Conservation (phyloP, 495 filamentous ascomycete genomes). For the Rostrohypoxylon terebratum region DNA sequence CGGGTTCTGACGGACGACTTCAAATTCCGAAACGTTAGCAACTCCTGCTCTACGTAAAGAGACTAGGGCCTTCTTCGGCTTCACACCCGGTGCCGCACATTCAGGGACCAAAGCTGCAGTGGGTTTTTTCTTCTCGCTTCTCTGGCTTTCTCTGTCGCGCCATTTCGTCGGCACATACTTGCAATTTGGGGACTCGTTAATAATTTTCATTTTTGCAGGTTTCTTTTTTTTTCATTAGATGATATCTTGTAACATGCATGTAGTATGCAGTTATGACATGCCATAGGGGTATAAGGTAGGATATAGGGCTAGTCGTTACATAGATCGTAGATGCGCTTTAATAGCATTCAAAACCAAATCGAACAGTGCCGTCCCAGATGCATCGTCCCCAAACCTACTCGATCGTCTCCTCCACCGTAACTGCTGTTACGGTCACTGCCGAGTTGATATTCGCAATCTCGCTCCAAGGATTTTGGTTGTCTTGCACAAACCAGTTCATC, state of each 20-base stretch:
- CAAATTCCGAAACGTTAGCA: slow-evolving; percentile 26
- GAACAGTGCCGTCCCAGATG: slow-evolving; percentile 21
- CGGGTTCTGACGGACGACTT: slow-evolving; percentile 29
- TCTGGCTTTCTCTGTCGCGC: neutral
- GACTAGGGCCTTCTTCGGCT: slow-evolving; percentile 28
- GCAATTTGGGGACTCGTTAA: neutral
- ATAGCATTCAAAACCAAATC: slow-evolving; percentile 24
- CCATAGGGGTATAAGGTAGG: slow-evolving; percentile 29
- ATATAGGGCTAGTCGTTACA: slow-evolving; percentile 30
- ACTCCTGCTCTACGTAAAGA: slow-evolving; percentile 15
- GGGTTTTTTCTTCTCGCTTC: slow-evolving; percentile 1
- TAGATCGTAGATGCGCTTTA: slow-evolving; percentile 25
- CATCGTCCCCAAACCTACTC: slow-evolving; percentile 15
- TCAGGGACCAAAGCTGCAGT: neutral
- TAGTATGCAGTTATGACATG: slow-evolving; percentile 2
- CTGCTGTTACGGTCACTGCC: slow-evolving; percentile 43
- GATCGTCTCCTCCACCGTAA: slow-evolving; percentile 33
- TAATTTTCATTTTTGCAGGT: neutral
- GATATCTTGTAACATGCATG: neutral
- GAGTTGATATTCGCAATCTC: slow-evolving; percentile 45
- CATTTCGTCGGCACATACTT: neutral
- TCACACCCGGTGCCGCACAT: slow-evolving; percentile 15
- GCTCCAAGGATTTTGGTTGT: slow-evolving; percentile 45
- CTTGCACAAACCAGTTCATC: slow-evolving; percentile 44
- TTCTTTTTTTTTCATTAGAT: slow-evolving; percentile 3